Evolutionary conservation across 1,139 yeast species (phyloP), one percentile per base, ranked within the genome.

Genomic region (Debaryomyces sp.): DNA sequence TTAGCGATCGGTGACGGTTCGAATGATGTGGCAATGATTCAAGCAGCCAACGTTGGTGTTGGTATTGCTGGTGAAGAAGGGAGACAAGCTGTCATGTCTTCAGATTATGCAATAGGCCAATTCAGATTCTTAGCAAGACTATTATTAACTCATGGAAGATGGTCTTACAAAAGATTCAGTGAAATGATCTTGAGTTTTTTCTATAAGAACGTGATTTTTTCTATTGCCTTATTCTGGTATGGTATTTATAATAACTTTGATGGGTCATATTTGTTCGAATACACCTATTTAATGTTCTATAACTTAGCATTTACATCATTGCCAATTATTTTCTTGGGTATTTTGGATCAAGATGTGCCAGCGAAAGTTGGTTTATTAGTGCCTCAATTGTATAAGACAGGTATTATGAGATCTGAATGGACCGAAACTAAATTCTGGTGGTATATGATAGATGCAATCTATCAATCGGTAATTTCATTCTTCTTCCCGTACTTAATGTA

Each of bases 1-100:
- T 75, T 95, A 52, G 98, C 99, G 0, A 88, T 94, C 63, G 99
- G 99, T 46, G 99, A 94, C 70, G 99, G 99, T 58, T 97, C 99
- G 4, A 94, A 94, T 63, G 99, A 94, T 72, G 99, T 94, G 27
- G 89, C 96, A 41, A 94, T 94, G 99, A 94, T 94, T 58, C 99
- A 94, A 68, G 97, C 98, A 12, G 99, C 99, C 0, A 97, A 94
- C 67, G 96, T 94, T 45, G 99, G 99, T 52, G 96, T 94, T 41
- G 99, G 99, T 64, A 94, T 94, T 57, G 89, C 95, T 62, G 99
- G 99, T 58, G 89, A 90, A 89, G 99, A 94, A 75, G 99, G 99
- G 57, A 78, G 98, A 44, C 98, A 92, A 67, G 99, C 99, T 12
- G 98, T 86, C 9, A 94, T 94, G 99, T 87, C 96, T 7, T 88